Percentiles rank a stretch among this genome's conserved stretches.
phyloP scores from a whole-genome alignment of 345 rosid species.

The Eucalyptus regnans region DNA sequence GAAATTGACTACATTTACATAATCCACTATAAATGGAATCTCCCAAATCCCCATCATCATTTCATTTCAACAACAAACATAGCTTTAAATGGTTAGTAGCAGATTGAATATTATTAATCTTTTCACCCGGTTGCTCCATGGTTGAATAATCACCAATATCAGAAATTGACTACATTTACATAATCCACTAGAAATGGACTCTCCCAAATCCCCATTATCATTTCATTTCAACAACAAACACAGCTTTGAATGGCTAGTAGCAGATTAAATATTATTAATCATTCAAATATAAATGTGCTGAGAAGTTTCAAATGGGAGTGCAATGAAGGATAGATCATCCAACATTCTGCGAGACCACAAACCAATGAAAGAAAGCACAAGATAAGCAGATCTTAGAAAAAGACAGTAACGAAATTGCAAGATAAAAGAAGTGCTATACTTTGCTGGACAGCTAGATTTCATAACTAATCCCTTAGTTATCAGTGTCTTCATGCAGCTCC shows the following conservation, averaged over 20 bases:
- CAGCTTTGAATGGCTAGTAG: not conserved
- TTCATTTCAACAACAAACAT: not conserved
- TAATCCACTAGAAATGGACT: not conserved
- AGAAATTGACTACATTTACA: not conserved
- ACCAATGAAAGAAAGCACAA: not conserved
- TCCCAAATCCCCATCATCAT: not conserved
- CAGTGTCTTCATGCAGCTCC: slow-evolving; percentile 89
- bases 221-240: not conserved
- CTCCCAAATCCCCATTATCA: not conserved
- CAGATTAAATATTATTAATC: not conserved
- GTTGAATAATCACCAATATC: not conserved
- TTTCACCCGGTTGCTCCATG: not conserved
- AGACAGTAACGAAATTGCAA: not conserved
- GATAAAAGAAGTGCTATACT: slow-evolving; percentile 24
- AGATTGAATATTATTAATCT: not conserved
- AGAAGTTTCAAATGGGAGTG: not conserved
- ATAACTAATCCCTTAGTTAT: slow-evolving; percentile 76
- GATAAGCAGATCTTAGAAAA: not conserved
- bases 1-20: not conserved
- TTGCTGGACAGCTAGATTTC: slow-evolving; percentile 91
- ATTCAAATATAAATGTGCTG: not conserved
- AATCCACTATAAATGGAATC: not conserved
- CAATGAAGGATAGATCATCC: not conserved
- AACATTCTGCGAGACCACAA: not conserved
- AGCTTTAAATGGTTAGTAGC: not conserved